Base-by-base conservation (phyloP, 1,139 yeast genomes). In the Taphrina pruni region DNA sequence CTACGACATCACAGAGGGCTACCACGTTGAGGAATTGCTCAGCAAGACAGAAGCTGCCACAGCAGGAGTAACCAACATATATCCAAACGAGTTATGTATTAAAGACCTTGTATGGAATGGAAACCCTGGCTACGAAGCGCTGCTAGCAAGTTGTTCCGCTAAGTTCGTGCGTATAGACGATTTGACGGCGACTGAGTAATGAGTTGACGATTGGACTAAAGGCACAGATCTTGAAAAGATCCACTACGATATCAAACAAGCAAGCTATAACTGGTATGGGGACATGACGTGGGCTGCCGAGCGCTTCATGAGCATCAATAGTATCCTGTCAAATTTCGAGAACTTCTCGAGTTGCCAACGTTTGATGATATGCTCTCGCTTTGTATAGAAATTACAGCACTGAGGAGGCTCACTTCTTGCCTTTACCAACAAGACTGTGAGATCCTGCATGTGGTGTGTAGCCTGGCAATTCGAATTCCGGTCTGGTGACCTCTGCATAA, bases 381-480 rank as follows among this genome's bases (percentile, higher is more conserved):
- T 26, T 26, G 32, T 4, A 26, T 26, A 26, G 32, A 26, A 4
- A 4, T 26, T 26, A 4, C 32, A 26, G 32, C 32, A 26, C 32
- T 26, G 32, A 26, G 32, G 4, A 26, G 4, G 32, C 32, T 26
- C 32, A 26, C 32, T 26, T 26, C 32, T 26, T 26, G 4, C 32
- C 2, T 4, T 26, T 26, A 26, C 32, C 32, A 26, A 26, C 32
- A 26, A 4, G 2, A 4, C 32, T 26, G 32, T 26, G 32, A 26
- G 32, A 26, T 26, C 32, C 32, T 7, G 14, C 12, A 20, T 35
- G 43, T 12, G 36, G 35, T 1, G 36, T 26, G 17, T 56, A 56
- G 21, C 50, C 60, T 14, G 60, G 60, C 46, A 56, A 41, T n/a
- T 56, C 60, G 50, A 56, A 56, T 17, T n/a, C 60, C 2, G 60